Percentiles rank a stretch among this genome's conserved stretches.
Evolutionary conservation across 2,329 filamentous ascomycete genomes (phyloP).

Genomic region (Delphinella strobiligena): DNA sequence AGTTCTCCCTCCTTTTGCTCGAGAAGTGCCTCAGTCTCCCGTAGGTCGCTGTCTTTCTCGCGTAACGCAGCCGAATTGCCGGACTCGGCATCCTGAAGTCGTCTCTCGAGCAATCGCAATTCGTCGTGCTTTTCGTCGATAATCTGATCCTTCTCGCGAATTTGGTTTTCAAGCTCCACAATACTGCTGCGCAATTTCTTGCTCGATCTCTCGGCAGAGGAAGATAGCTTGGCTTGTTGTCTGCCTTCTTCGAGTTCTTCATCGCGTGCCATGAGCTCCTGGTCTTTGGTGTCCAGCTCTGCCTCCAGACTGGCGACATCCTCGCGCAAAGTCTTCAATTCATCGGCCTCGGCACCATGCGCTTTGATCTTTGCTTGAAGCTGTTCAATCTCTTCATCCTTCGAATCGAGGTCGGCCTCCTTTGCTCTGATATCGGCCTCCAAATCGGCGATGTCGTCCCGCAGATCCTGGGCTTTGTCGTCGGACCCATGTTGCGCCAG

Average conservation of each 20-base stretch:
- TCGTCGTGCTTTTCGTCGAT: constrained; percentile 23
- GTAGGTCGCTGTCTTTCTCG: constrained; percentile 37
- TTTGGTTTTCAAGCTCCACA: constrained; percentile 19
- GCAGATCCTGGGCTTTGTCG: constrained; percentile 25
- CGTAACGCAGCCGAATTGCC: constrained; percentile 17
- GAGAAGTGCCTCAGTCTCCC: constrained; percentile 42
- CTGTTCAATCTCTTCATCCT: constrained; percentile 39
- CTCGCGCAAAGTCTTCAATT: constrained; percentile 49
- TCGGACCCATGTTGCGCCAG: constrained; percentile 18
- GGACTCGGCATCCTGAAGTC: constrained; percentile 17
- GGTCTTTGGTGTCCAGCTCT: constrained; percentile 37
- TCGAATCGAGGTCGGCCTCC: constrained; percentile 22
- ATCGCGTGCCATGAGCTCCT: constrained; percentile 24
- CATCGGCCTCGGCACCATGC: constrained; percentile 20
- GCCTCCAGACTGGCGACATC: constrained; percentile 40
- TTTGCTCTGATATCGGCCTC: constrained; percentile 41
- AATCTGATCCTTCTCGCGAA: constrained; percentile 22
- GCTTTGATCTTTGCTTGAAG: constrained; percentile 27
- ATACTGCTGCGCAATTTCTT: constrained; percentile 26
- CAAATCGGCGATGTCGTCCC: constrained; percentile 37
- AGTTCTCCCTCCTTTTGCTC: constrained; percentile 27
- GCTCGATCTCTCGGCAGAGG: constrained; percentile 23
- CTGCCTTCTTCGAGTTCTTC: constrained; percentile 7
- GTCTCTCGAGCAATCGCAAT: constrained; percentile 20
- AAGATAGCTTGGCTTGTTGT: constrained; percentile 4